A percentile compares a stretch with the other conserved stretches of the same genome.
Conservation (phyloP, 2,329 filamentous ascomycete species). For the Plenodomus lindquistii region DNA sequence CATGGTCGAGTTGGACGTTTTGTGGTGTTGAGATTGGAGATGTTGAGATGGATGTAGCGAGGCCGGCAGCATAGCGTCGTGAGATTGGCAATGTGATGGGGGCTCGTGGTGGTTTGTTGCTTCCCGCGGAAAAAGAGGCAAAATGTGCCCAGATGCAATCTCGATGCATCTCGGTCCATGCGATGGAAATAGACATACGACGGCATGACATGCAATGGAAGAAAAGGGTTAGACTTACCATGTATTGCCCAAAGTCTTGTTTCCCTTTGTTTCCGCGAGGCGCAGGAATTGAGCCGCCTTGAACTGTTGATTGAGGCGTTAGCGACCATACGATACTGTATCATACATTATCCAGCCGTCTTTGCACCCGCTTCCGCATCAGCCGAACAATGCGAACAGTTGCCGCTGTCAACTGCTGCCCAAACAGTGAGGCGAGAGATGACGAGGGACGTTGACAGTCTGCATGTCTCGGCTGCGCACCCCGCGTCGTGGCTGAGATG, state of each 20-base stretch:
- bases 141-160: slow-evolving; percentile 21
- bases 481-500: slow-evolving; percentile 30
- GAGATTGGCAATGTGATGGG: slow-evolving; percentile 1
- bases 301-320: slow-evolving; percentile 62
- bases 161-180: slow-evolving; percentile 21
- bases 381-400: slow-evolving; percentile 24
- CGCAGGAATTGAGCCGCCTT: slow-evolving; percentile 88
- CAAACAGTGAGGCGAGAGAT: slow-evolving; percentile 46
- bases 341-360: not conserved
- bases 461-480: slow-evolving; percentile 28
- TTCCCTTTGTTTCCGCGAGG: slow-evolving; percentile 83
- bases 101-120: slow-evolving; percentile 12
- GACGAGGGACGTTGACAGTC: slow-evolving; percentile 3
- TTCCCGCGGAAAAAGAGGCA: slow-evolving; percentile 9
- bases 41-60: not conserved
- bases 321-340: slow-evolving; percentile 3
- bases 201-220: not conserved
- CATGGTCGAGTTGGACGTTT: not conserved
- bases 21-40: slow-evolving; percentile 19
- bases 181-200: slow-evolving; percentile 1
- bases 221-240: slow-evolving; percentile 64
- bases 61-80: not conserved
- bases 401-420: slow-evolving; percentile 33
- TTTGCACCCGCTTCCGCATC: slow-evolving; percentile 15
- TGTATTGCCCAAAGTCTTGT: slow-evolving; percentile 89